Evolutionary conservation across 1,139 yeast species (phyloP).

Genomic region (Nakaseomyces sp.): DNA sequence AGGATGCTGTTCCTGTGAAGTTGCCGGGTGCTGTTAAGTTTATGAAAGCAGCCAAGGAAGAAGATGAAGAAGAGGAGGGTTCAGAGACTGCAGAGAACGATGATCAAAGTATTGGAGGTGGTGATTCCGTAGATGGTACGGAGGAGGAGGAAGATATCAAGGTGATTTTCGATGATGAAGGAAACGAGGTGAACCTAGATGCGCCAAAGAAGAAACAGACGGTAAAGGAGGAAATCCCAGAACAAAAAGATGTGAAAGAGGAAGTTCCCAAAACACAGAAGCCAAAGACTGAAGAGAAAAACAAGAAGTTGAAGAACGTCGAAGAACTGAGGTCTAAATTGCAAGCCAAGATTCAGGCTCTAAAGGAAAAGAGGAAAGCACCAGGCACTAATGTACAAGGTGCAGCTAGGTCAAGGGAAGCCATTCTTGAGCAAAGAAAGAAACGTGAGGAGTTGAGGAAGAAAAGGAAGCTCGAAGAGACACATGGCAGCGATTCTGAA

Average conservation of each 20-base stretch:
- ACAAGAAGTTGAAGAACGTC: conserved; percentile 46
- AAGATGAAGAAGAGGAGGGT: conserved; percentile 12
- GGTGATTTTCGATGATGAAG: conserved; percentile 68
- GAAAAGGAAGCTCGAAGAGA: conserved; percentile 35
- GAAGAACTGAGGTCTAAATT: conserved; percentile 62
- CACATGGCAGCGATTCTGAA: conserved; percentile 36
- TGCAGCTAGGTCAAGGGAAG: conserved; percentile 75
- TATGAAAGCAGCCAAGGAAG: conserved; percentile 9
- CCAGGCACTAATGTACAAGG: conserved; percentile 76
- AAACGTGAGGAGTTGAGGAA: conserved; percentile 34
- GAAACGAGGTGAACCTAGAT: conserved; percentile 41
- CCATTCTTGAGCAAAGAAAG: conserved; percentile 53
- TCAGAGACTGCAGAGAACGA: conserved; percentile 13
- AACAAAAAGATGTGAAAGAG: conserved; percentile 10
- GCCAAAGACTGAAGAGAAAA: conserved; percentile 25
- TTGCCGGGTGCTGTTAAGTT: conserved; percentile 46
- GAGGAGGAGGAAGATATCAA: conserved; percentile 36
- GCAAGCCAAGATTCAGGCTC: conserved; percentile 56
- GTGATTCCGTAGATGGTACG: conserved; percentile 12
- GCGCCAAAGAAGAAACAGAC: conserved; percentile 1
- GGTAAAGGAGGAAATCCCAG: conserved; percentile 12
- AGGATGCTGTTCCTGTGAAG: conserved; percentile 49
- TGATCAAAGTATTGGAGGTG: conserved; percentile 14
- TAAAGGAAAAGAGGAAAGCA: conserved; percentile 82
- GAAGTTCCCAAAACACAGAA: conserved; percentile 12